Conservation (phyloP, 129 eudicot species). For the Rutidosis leptorrhynchoides region DNA sequence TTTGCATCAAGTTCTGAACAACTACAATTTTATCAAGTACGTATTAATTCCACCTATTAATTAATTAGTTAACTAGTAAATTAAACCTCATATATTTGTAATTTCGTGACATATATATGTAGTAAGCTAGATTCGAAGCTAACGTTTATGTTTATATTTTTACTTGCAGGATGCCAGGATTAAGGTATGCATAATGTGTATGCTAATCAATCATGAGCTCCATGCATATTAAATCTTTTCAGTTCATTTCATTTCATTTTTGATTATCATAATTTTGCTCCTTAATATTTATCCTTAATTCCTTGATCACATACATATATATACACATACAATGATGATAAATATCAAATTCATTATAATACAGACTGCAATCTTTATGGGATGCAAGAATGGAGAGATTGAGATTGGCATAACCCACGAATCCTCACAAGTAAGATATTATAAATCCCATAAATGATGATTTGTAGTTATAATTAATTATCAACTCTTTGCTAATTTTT, state of each 20-base stretch:
- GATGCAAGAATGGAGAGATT: constrained; percentile 76
- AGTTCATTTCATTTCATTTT: neutral
- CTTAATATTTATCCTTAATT: neutral
- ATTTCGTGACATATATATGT: neutral
- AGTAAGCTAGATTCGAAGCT: constrained; percentile 27
- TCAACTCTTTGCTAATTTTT: neutral
- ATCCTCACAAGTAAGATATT: constrained; percentile 49
- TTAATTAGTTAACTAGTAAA: too few relatives aligned
- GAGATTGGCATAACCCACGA: constrained; percentile 62
- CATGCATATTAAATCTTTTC: constrained; percentile 1
- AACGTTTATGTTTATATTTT: neutral
- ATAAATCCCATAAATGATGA: neutral
- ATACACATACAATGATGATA: constrained; percentile 12
- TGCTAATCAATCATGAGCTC: neutral
- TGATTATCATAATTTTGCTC: neutral
- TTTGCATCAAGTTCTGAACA: constrained; percentile 44
- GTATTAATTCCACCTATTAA: neutral
- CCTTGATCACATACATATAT: neutral
- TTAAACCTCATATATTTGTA: neutral
- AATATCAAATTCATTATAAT: constrained; percentile 4
- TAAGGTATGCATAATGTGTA: constrained; percentile 46
- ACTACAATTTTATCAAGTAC: constrained; percentile 79
- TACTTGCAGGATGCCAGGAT: constrained; percentile 76
- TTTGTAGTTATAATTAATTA: neutral
- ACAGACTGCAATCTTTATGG: constrained; percentile 71